Evolutionary conservation across 2,329 filamentous ascomycete genomes (phyloP), one percentile per base, ranked within the genome.

Genomic region (Calonectria hongkongensis): DNA sequence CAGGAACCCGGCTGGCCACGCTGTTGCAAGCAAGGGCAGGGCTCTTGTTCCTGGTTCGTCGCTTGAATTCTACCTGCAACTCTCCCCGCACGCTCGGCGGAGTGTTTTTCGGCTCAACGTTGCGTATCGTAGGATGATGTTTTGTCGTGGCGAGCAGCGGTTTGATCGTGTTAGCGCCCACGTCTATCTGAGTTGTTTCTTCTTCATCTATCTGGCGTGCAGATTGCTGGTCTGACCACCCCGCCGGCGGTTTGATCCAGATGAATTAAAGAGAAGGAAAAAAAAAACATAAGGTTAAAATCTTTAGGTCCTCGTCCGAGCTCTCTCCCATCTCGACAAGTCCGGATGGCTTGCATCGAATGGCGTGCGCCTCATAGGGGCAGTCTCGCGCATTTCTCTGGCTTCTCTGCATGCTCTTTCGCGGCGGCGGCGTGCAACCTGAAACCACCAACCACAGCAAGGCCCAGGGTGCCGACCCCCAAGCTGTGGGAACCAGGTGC

Each of bases 361-460:
- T 33, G 9, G 58, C 41, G 58, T 47, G 39, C 39, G 58, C 58
- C 58, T 47, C 39, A 47, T 27, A 43, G 28, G 30, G 39, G 39
- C 41, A 33, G 5, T n/a, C 50, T 27, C 27, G 16, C 21, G n/a
- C 8, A 39, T 51, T 36, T 10, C 33, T 36, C 33, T 36, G 33
- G 7, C 33, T 36, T 12, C 21, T 50, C 30, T 56, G 27, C 51
- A 36, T 68, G 27, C 41, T 60, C 43, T 48, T 41, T 60, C 27
- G 41, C 54, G 28, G 15, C 16, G 41, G 28, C 56, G 72, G 69
- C 74, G 71, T 33, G 41, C 75, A 79, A 78, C 78, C 76, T 80
- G 78, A 80, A 80, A 80, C 78, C 65, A 45, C 72, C 73, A 60
- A 41, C 39, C 47, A 16, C 51, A 43, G 33, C 39, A 51, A 5